phyloP scores from a whole-genome alignment of 352 stramenopile species.

The Pythium utonaiense region DNA sequence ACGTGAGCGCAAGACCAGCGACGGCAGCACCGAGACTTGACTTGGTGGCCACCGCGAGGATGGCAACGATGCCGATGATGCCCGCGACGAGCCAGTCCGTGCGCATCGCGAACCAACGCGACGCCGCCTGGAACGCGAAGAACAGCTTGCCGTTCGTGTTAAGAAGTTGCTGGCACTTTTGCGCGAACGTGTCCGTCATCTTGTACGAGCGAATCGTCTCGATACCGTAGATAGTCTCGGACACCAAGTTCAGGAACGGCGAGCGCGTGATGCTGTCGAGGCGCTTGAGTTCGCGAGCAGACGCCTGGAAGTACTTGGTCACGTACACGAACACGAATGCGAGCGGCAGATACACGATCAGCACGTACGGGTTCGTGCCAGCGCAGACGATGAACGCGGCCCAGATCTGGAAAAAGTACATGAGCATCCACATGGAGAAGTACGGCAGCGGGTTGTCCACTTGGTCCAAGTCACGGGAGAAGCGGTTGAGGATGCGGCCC shows the following conservation, averaged over 20 bases:
- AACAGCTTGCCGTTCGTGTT: slow-evolving; percentile 36
- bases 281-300: slow-evolving; percentile 84
- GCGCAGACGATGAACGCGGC: slow-evolving; percentile 26
- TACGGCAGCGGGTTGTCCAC: slow-evolving; percentile 49
- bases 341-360: slow-evolving; percentile 50
- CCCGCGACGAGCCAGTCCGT: slow-evolving; percentile 31
- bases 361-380: slow-evolving; percentile 38
- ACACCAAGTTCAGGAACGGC: slow-evolving; percentile 89
- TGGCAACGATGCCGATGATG: slow-evolving; percentile 26
- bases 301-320: slow-evolving; percentile 74
- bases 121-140: slow-evolving; percentile 26
- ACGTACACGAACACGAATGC: slow-evolving; percentile 32
- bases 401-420: slow-evolving; percentile 30
- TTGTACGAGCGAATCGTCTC: slow-evolving; percentile 82
- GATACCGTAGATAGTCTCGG: slow-evolving; percentile 89
- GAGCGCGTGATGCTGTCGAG: slow-evolving; percentile 84
- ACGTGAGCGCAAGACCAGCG: slow-evolving; percentile 86
- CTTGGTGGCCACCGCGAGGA: slow-evolving; percentile 10
- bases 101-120: slow-evolving; percentile 36
- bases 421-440: slow-evolving; percentile 45
- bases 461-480: slow-evolving; percentile 43
- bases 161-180: slow-evolving; percentile 22
- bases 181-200: slow-evolving; percentile 13
- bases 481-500: slow-evolving; percentile 29
- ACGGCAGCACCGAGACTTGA: slow-evolving; percentile 15